Evolutionary conservation across 2,329 filamentous ascomycete genomes (phyloP).

Genomic region (Trichoderma sp.): DNA sequence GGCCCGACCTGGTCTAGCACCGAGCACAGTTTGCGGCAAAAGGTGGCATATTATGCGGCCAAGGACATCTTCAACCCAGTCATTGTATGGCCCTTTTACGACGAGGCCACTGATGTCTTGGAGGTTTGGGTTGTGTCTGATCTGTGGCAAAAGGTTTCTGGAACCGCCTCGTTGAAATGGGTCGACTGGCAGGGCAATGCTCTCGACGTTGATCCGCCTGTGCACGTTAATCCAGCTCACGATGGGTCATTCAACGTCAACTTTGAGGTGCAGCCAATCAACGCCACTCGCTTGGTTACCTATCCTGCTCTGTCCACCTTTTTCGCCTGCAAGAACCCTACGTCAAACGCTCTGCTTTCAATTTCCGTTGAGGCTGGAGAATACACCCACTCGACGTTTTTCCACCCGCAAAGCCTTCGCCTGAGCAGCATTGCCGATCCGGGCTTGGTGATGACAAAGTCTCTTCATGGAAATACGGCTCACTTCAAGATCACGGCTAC

Average conservation of each 20-base stretch:
- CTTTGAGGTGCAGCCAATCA: conserved; percentile 28
- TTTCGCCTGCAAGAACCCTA: conserved; percentile 20
- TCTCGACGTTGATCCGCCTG: conserved; percentile 20
- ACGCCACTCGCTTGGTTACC: conserved; percentile 24
- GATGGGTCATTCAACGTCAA: conserved; percentile 9
- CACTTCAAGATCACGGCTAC: conserved; percentile 29
- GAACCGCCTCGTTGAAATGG: conserved; percentile 27
- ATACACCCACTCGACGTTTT: conserved; percentile 27
- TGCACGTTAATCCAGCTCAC: background rate
- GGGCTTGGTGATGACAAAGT: conserved; percentile 20
- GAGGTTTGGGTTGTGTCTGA: conserved; percentile 30
- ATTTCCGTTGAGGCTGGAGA: conserved; percentile 7
- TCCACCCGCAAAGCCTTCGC: conserved; percentile 29
- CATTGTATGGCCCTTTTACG: conserved; percentile 51
- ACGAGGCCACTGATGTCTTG: conserved; percentile 18
- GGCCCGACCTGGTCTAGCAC: conserved; percentile 66
- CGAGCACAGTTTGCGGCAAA: conserved; percentile 66
- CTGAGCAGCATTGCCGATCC: conserved; percentile 28
- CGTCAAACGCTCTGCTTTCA: background rate
- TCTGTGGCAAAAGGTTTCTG: conserved; percentile 27
- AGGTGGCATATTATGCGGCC: conserved; percentile 62
- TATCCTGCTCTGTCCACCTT: conserved; percentile 17
- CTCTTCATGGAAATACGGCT: conserved; percentile 7
- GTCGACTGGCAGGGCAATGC: conserved; percentile 28
- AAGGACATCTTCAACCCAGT: conserved; percentile 61